These are phyloP conservation scores for Diaporthe sp. DNA, from an alignment of 2,329 filamentous ascomycete genomes.

Conservation along the genomic window DNA sequence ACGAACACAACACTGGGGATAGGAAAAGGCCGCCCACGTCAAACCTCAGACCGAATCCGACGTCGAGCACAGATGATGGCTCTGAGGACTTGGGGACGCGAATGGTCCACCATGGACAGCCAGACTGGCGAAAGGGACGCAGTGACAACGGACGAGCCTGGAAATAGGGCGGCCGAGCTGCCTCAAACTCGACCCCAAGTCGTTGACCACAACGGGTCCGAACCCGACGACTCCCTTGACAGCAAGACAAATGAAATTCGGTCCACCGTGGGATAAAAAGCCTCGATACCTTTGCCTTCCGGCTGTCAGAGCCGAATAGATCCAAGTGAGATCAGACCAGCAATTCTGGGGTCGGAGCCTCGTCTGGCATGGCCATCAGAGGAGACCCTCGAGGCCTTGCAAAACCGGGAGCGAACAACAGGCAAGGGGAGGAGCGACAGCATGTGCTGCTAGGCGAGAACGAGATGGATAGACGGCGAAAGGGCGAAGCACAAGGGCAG, in stretches of 20 bases:
- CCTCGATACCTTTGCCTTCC: slow-evolving; percentile 17
- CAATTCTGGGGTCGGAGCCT: slow-evolving; percentile 5
- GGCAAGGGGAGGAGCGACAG: not conserved
- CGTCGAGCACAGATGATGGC: not conserved
- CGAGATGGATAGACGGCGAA: not conserved
- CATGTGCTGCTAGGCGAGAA: not conserved
- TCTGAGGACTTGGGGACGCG: not conserved
- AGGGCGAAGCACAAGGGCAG: not conserved
- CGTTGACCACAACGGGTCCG: not conserved
- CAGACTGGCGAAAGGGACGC: slow-evolving; percentile 18
- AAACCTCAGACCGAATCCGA: not conserved
- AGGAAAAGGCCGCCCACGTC: not conserved
- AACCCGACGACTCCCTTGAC: slow-evolving; percentile 4
- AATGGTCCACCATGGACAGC: not conserved
- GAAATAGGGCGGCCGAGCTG: not conserved
- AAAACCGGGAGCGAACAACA: not conserved
- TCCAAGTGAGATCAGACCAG: slow-evolving; percentile 6
- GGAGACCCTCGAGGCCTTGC: not conserved
- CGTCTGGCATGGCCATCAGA: slow-evolving; percentile 11
- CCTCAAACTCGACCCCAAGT: slow-evolving; percentile 3
- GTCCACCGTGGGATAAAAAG: not conserved
- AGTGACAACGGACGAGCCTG: slow-evolving; percentile 1
- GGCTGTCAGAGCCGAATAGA: not conserved
- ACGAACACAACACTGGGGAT: slow-evolving; percentile 1
- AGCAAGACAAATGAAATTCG: slow-evolving; percentile 36